A percentile compares a stretch with the other conserved stretches of the same genome.
These are phyloP conservation scores for Talaromyces verruculosus DNA, from an alignment of 2,329 filamentous ascomycete species.

Conservation along the genomic window DNA sequence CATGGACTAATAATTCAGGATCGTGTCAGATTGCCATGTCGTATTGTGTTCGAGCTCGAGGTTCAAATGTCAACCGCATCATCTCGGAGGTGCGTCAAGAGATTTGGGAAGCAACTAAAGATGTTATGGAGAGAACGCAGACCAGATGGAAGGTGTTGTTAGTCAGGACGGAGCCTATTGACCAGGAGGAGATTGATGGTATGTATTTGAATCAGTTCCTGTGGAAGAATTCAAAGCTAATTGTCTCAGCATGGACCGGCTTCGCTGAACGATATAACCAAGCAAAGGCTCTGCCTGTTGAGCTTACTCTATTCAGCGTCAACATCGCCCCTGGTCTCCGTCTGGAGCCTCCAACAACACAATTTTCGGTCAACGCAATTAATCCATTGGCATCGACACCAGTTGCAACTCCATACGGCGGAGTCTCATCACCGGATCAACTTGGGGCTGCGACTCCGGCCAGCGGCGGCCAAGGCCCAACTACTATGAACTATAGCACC, in stretches of 20 bases:
- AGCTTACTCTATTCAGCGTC: constrained; percentile 39
- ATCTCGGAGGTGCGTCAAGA: constrained; percentile 55
- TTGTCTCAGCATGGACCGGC: constrained; percentile 36
- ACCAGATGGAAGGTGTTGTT: constrained; percentile 59
- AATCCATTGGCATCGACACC: constrained; percentile 39
- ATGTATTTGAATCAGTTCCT: constrained; percentile 23
- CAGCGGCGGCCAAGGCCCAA: constrained; percentile 33
- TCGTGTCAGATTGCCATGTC: constrained; percentile 54
- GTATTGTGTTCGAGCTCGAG: constrained; percentile 52
- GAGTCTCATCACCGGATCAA: constrained; percentile 45
- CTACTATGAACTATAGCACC: constrained; percentile 29
- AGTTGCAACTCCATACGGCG: constrained; percentile 41
- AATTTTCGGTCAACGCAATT: constrained; percentile 36
- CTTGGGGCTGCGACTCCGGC: constrained; percentile 41
- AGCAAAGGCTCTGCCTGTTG: constrained; percentile 33
- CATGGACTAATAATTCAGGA: constrained; percentile 60
- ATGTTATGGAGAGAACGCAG: constrained; percentile 54
- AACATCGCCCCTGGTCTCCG: constrained; percentile 38
- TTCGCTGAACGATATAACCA: constrained; percentile 43
- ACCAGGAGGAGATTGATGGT: constrained; percentile 54
- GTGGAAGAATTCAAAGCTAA: neutral
- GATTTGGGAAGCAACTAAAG: constrained; percentile 58
- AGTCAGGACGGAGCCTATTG: constrained; percentile 53
- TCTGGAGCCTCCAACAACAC: constrained; percentile 35
- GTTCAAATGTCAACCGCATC: constrained; percentile 31